phyloP scores from a whole-genome alignment of 305 asterid genomes.

The Rubia peregrina region DNA sequence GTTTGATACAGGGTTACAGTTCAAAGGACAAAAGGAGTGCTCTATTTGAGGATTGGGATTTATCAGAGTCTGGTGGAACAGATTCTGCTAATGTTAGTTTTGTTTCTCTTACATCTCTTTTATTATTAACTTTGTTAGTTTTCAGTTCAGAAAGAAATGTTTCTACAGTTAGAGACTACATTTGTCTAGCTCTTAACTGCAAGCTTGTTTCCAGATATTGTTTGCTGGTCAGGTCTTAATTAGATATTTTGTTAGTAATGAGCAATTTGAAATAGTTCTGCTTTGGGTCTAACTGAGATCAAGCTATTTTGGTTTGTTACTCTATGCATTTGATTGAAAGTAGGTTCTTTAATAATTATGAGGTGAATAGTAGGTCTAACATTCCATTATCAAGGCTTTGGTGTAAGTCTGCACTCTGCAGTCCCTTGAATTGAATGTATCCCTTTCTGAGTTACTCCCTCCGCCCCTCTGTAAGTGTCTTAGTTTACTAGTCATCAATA shows the following conservation, averaged over 20 bases:
- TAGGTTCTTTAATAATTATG: not conserved
- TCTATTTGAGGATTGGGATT: slow-evolving; percentile 83
- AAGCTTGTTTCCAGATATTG: no score
- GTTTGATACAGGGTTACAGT: slow-evolving; percentile 68
- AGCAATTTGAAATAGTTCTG: slow-evolving; percentile 3
- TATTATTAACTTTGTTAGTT: not conserved
- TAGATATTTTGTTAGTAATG: not conserved
- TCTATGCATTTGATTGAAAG: not conserved
- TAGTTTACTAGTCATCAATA: no score
- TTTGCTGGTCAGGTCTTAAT: not conserved
- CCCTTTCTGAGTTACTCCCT: not conserved
- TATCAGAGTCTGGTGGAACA: slow-evolving; percentile 73
- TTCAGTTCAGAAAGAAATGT: not conserved
- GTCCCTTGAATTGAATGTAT: not conserved
- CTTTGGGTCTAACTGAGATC: not conserved
- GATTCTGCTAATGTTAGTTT: slow-evolving; percentile 59
- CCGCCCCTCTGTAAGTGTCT: no score
- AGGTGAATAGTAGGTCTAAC: not conserved
- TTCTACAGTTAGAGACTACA: not conserved
- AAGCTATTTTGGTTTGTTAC: not conserved
- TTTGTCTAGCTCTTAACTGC: not conserved
- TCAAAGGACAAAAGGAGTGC: slow-evolving; percentile 68
- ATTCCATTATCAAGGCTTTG: not conserved
- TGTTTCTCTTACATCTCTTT: slow-evolving; percentile 14
- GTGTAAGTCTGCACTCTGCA: not conserved